These are phyloP conservation scores for Pleodorina starrii DNA, from an alignment of 139 green algal genomes.

Conservation along the genomic window DNA sequence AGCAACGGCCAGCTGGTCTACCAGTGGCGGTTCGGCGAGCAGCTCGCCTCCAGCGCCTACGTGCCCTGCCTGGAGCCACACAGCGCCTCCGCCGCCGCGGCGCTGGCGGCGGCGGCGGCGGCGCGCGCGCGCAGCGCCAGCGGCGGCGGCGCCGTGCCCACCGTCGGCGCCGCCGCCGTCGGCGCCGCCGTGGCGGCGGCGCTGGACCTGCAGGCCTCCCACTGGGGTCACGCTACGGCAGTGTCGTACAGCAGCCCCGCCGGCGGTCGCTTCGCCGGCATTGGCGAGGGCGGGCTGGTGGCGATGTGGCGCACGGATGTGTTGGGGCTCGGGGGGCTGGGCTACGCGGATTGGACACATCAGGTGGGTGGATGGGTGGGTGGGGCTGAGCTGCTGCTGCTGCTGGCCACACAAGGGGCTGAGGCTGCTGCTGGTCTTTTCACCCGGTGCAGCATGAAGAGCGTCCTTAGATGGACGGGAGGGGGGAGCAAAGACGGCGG, in stretches of 20 bases:
- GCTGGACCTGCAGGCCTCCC: conserved; percentile 18
- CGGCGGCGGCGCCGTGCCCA: background rate
- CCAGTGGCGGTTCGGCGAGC: conserved; percentile 42
- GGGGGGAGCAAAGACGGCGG: too few relatives aligned
- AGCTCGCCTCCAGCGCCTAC: background rate
- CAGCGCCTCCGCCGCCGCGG: conserved; percentile 6
- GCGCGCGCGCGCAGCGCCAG: background rate
- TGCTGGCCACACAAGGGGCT: too few relatives aligned
- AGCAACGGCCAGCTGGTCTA: conserved; percentile 2
- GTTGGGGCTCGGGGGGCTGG: conserved; percentile 64
- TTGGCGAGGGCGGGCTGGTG: conserved; percentile 84
- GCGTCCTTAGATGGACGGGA: too few relatives aligned
- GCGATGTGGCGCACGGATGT: conserved; percentile 83
- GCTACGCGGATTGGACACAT: conserved; percentile 85
- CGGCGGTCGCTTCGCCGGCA: conserved; percentile 77
- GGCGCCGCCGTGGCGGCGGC: background rate
- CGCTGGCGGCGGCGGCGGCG: background rate
- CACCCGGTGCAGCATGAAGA: too few relatives aligned
- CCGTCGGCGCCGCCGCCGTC: background rate
- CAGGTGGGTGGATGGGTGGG: conserved; percentile 61
- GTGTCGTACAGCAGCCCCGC: conserved; percentile 76
- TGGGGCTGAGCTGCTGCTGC: background rate
- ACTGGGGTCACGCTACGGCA: conserved; percentile 51
- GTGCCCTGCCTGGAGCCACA: conserved; percentile 38
- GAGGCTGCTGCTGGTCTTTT: too few relatives aligned